Base-by-base conservation (phyloP, 179 eudicot species). In the Pouteria campechiana region DNA sequence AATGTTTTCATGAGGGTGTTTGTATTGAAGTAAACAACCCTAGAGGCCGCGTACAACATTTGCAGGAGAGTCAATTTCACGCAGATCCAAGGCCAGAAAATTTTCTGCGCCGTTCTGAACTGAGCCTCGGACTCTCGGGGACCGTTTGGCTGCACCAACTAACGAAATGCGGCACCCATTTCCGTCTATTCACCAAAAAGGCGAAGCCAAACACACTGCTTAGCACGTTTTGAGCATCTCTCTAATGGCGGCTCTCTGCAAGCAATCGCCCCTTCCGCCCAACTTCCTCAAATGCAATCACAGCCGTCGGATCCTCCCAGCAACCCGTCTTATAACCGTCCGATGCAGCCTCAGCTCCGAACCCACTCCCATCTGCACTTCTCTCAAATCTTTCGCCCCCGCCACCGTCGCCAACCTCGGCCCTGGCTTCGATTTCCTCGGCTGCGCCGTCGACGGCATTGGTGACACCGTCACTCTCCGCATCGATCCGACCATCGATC, bases 321-420 rank as follows among this genome's bases (percentile, higher is more conserved):
- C 30, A 11, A 25, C 28, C 1, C 15, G 24, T 1, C 18, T 41
- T 15, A 5, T 37, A 30, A 23, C 47, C 40, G 46, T 57, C 55
- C 41, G 52, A 39, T 58, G 64, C 62, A 61, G 61, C 55, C 50
- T 72, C 17, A 65, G 79, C 0, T 7, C 77, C 32, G 88, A 80
- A 12, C 93, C 97, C 52, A 19, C 64, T 7, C 93, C 97, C 15
- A 48, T 69, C 4, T 72, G 75, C 59, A 28, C 93, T 36, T 67
- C 93, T 30, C 95, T 79, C 52, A 67, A 52, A 4, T 55, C 89
- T 19, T 89, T 89, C 70, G 97, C 97, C 2, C 95, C 97, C 0
- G 97, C 97, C 33, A 89, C 97, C n/a, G 79, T 89, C 3, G 97
- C 97, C 47, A 89, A 89, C 47, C 86, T 89, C 35, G 97, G 97